These are phyloP conservation scores for Cryptococcus depauperatus DNA, from an alignment of 1,284 basidiomycete species.

Conservation along the genomic window DNA sequence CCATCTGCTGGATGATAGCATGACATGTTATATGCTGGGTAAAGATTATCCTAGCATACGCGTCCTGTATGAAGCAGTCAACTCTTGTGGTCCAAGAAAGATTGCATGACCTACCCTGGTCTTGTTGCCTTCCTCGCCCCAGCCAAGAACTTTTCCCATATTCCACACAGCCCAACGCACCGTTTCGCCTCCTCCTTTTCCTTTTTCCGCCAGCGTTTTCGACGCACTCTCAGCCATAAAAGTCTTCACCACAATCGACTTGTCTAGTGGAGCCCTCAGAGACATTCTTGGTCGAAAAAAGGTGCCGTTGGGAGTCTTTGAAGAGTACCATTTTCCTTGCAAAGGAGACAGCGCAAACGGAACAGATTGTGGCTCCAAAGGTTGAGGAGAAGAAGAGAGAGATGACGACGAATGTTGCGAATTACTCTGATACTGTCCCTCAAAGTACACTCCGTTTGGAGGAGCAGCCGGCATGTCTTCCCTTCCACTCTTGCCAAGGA, in stretches of 20 bases:
- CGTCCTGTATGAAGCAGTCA: slow-evolving; percentile 54
- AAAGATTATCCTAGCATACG: slow-evolving; percentile 76
- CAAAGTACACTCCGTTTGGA: background rate
- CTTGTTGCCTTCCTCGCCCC: slow-evolving; percentile 71
- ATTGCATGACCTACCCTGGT: slow-evolving; percentile 54
- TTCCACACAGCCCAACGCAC: slow-evolving; percentile 77
- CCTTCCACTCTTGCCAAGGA: slow-evolving; percentile 16
- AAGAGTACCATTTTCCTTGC: slow-evolving; percentile 18
- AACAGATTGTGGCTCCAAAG: slow-evolving; percentile 11
- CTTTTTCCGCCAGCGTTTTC: slow-evolving; percentile 50
- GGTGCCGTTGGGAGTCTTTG: slow-evolving; percentile 15
- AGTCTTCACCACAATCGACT: too few relatives aligned
- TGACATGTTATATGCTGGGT: slow-evolving; percentile 81
- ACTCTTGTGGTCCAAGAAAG: slow-evolving; percentile 1
- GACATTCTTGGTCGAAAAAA: slow-evolving; percentile 73
- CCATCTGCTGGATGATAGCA: slow-evolving; percentile 64
- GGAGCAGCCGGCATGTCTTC: background rate
- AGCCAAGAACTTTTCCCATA: slow-evolving; percentile 65
- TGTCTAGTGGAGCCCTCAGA: slow-evolving; percentile 70
- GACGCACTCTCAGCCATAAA: too few relatives aligned
- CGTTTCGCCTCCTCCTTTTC: slow-evolving; percentile 64
- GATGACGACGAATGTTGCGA: slow-evolving; percentile 23
- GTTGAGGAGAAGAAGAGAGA: slow-evolving; percentile 15
- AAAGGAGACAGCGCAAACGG: slow-evolving; percentile 15
- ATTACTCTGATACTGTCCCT: slow-evolving; percentile 4